Percentiles rank a stretch among this genome's conserved stretches.
phyloP scores from a whole-genome alignment of 768 basidiomycete genomes.

The Boletus tomentosulus region DNA sequence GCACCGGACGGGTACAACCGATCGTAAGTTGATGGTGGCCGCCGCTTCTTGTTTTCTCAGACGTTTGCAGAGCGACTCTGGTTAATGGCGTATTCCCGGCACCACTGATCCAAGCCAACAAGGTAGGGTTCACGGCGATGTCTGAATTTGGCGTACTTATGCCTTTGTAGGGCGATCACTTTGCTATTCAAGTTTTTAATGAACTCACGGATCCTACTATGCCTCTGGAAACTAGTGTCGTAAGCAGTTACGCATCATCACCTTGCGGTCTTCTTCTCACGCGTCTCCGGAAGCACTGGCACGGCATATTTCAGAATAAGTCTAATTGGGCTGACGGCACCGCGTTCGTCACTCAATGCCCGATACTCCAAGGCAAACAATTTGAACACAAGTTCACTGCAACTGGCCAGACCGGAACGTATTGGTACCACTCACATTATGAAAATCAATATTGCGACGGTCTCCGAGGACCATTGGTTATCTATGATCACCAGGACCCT shows the following conservation, averaged over 20 bases:
- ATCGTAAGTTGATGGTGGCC: slow-evolving; percentile 24
- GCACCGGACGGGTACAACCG: slow-evolving; percentile 47
- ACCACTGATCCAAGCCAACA: slow-evolving; percentile 41
- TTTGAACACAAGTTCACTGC: slow-evolving; percentile 37
- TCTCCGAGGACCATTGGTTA: slow-evolving; percentile 39
- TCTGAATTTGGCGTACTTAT: not conserved
- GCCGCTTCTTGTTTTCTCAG: not conserved
- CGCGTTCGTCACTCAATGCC: slow-evolving; percentile 42
- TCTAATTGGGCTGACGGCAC: slow-evolving; percentile 36
- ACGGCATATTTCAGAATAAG: slow-evolving; percentile 25
- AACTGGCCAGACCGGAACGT: slow-evolving; percentile 39
- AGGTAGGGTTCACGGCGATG: slow-evolving; percentile 13
- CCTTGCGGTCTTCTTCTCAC: slow-evolving; percentile 16
- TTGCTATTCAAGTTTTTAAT: slow-evolving; percentile 43
- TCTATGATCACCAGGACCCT: slow-evolving; percentile 45
- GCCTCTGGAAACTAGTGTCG: slow-evolving; percentile 43
- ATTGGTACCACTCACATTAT: slow-evolving; percentile 46
- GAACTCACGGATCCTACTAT: slow-evolving; percentile 43
- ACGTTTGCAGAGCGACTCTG: slow-evolving; percentile 36
- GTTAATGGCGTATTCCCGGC: slow-evolving; percentile 44
- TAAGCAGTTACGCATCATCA: slow-evolving; percentile 10
- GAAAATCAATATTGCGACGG: slow-evolving; percentile 40
- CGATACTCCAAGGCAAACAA: slow-evolving; percentile 30
- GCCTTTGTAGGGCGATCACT: slow-evolving; percentile 32
- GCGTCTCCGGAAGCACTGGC: slow-evolving; percentile 28